Evolutionary conservation across 768 basidiomycete genomes (phyloP).

Genomic region (Phaeotremella fagi): DNA sequence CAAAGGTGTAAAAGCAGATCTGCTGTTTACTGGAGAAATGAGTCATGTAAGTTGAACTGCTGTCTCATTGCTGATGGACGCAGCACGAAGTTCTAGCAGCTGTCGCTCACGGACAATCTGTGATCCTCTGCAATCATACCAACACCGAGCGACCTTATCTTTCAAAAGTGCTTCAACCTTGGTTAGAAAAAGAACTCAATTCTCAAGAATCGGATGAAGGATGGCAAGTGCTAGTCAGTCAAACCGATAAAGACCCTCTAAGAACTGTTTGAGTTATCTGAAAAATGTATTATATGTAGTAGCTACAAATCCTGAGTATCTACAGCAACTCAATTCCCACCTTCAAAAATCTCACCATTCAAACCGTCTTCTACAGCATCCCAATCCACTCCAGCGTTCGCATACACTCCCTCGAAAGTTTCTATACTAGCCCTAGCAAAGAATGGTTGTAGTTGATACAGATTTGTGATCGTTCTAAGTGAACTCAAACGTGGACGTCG

Average conservation of each 20-base stretch:
- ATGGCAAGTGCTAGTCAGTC: slow-evolving; percentile 66
- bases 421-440: slow-evolving; percentile 83
- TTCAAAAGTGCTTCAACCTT: slow-evolving; percentile 59
- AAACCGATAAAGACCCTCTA: slow-evolving; percentile 70
- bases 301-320: background rate
- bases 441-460: slow-evolving; percentile 81
- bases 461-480: slow-evolving; percentile 71
- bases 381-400: slow-evolving; percentile 70
- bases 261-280: slow-evolving; percentile 10
- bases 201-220: slow-evolving; percentile 38
- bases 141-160: slow-evolving; percentile 95
- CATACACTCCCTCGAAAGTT: slow-evolving; percentile 87
- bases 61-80: slow-evolving; percentile 4
- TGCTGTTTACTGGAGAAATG: slow-evolving; percentile 93
- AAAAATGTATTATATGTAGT: background rate
- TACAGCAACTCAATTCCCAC: background rate
- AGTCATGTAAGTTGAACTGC: slow-evolving; percentile 57
- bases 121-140: slow-evolving; percentile 83
- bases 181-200: slow-evolving; percentile 57
- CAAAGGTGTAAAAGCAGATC: slow-evolving; percentile 66
- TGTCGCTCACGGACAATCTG: slow-evolving; percentile 67
- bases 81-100: slow-evolving; percentile 85
- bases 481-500: slow-evolving; percentile 69
- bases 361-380: slow-evolving; percentile 76
- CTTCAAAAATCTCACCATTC: slow-evolving; percentile 83